Evolutionary conservation across 495 filamentous ascomycete genomes (phyloP).

Genomic region (Podospora pseudocomata): DNA sequence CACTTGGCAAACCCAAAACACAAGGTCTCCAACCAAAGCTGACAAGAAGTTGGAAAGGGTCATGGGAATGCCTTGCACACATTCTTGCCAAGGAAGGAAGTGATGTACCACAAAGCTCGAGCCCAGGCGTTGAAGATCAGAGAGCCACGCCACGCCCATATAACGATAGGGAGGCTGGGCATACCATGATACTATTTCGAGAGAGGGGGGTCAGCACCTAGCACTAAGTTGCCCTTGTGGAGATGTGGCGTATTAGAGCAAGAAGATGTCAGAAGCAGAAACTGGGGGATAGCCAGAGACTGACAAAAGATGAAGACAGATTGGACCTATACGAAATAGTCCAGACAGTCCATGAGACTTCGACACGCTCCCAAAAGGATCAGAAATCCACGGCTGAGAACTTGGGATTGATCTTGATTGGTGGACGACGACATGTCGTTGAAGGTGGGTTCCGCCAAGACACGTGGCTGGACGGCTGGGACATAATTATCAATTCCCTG

Average conservation of each 20-base stretch:
- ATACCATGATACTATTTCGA: too few relatives aligned
- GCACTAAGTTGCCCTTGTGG: too few relatives aligned
- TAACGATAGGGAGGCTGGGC: too few relatives aligned
- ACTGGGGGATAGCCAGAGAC: too few relatives aligned
- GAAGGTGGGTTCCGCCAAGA: constrained; percentile 4
- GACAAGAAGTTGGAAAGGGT: neutral
- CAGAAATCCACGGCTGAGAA: neutral
- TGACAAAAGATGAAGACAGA: too few relatives aligned
- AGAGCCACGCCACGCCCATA: too few relatives aligned
- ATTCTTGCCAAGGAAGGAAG: neutral
- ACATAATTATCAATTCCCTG: neutral
- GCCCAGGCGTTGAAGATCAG: too few relatives aligned
- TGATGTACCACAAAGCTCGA: neutral
- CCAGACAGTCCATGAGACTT: too few relatives aligned
- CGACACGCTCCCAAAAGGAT: neutral
- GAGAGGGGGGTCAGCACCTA: too few relatives aligned
- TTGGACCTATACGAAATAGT: too few relatives aligned
- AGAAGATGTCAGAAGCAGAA: too few relatives aligned
- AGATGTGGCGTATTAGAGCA: too few relatives aligned
- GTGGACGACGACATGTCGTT: neutral
- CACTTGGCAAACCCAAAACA: neutral
- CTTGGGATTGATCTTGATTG: neutral
- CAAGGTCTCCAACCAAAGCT: neutral
- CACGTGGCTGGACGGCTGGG: neutral
- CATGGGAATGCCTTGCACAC: neutral